Conservation (phyloP, 1,139 yeast species). For the Nakaseomyces kungkrabaensis region DNA sequence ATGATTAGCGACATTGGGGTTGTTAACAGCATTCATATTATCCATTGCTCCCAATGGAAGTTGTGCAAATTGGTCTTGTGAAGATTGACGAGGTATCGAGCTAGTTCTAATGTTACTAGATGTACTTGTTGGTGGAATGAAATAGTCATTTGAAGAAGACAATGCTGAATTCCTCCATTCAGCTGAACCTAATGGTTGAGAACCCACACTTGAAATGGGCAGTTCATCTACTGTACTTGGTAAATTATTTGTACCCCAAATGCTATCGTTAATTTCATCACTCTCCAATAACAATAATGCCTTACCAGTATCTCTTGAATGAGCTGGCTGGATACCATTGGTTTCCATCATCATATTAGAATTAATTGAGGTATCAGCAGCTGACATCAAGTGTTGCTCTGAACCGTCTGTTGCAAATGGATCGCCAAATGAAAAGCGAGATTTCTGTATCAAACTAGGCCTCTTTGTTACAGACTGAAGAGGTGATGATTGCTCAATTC, state of each 20-base stretch:
- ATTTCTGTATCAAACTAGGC: conserved; percentile 33
- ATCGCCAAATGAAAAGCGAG: conserved; percentile 58
- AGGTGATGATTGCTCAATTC: background rate
- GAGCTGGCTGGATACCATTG: conserved; percentile 19
- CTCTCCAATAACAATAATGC: conserved; percentile 47
- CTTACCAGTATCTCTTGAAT: conserved; percentile 37
- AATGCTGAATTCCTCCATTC: background rate
- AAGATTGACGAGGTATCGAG: background rate
- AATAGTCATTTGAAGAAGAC: background rate
- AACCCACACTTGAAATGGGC: conserved; percentile 7
- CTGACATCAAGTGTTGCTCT: conserved; percentile 4
- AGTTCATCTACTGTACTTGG: conserved; percentile 2
- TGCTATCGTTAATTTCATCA: conserved; percentile 36
- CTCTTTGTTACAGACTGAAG: conserved; percentile 22
- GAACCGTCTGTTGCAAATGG: conserved; percentile 37
- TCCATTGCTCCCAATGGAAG: background rate
- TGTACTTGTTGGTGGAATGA: background rate
- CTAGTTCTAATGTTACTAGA: background rate
- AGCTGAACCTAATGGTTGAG: background rate
- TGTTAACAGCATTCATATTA: background rate
- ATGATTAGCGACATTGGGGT: background rate
- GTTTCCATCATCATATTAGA: background rate
- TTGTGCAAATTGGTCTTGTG: background rate
- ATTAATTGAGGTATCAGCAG: background rate
- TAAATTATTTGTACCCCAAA: conserved; percentile 39